Evolutionary conservation across 805 yeast genomes (phyloP).

Genomic region (Candida ulmi): DNA sequence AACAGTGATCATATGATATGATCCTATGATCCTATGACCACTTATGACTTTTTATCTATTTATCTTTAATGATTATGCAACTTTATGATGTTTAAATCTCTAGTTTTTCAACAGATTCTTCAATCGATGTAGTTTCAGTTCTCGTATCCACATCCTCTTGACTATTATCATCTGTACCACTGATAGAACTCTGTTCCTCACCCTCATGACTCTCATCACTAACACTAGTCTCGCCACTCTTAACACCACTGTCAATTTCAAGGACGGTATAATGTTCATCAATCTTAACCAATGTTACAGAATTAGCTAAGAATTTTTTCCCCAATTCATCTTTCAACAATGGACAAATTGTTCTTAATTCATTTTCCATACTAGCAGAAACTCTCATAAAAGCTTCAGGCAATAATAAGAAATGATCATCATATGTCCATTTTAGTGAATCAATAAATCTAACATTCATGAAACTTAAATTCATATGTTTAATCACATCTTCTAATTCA

Average conservation of each 20-base stretch:
- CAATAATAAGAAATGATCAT: constrained; percentile 35
- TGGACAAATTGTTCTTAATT: constrained; percentile 36
- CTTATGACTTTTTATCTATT: no score
- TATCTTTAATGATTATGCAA: no score
- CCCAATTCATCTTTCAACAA: constrained; percentile 28
- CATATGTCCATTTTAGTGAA: constrained; percentile 35
- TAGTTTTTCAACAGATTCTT: no score
- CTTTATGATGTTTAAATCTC: no score
- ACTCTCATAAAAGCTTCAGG: constrained; percentile 28
- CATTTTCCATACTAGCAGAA: constrained; percentile 36
- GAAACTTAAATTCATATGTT: constrained; percentile 3
- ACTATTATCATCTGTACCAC: no score
- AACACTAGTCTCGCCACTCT: no score
- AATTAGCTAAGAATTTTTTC: constrained; percentile 41
- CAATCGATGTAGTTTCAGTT: no score
- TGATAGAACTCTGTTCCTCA: no score
- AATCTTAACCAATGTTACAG: constrained; percentile 39
- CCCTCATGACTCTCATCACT: no score
- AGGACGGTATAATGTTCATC: constrained; percentile 20
- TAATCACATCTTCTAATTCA: constrained; percentile 24
- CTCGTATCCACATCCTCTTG: no score
- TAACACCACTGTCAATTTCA: no score
- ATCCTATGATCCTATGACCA: neutral
- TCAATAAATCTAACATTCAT: constrained; percentile 19
- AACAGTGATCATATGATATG: neutral